Evolutionary conservation across 768 basidiomycete genomes (phyloP), one percentile per base, ranked within the genome.

Genomic region (Pisolithus orientalis): DNA sequence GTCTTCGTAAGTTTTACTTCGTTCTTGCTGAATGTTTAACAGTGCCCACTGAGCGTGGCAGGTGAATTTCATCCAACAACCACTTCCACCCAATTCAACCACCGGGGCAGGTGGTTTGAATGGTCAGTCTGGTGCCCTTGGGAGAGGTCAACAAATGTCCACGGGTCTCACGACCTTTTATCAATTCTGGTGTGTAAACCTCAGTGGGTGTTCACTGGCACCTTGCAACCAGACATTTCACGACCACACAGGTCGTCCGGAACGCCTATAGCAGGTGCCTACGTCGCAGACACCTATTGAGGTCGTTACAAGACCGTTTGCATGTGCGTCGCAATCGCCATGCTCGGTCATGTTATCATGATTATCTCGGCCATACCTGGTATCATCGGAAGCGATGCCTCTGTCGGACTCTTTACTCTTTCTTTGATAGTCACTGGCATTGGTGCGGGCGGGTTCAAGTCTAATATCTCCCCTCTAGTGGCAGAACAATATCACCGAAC

Each of bases 1-100:
- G 72, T 76, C 32, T 74, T 74, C 54, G 71, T 74, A 40, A 59
- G 69, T 52, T 39, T 50, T 5, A 29, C 53, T 21, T 4, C 24
- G 7, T 39, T 52, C 51, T 10, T 2, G 7, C 0, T 4, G 25
- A 16, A 48, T 25, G 8, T 5, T 21, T 28, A 32, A 49, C 31
- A 24, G 21, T 38, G 14, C 5, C 39, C 14, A 44, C 27, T n/a
- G 14, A 9, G 14, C 8, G 34, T 32, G 6, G 29, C 57, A 85
- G 83, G 80, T 81, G 37, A 90, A 90, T 66, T 90, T 82, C 67
- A 83, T 90, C 39, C 88, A 90, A 63, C 79, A 81, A 53, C 77
- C 77, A 0, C 78, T 90, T 6, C 88, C 88, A 3, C 53, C 61
- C 0, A 82, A 81, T 44, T 88, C 86, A 0, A 74, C 62, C 42